Percentiles rank a stretch among this genome's conserved stretches.
phyloP scores from a whole-genome alignment of 495 filamentous ascomycete species.

The Podospora conica region DNA sequence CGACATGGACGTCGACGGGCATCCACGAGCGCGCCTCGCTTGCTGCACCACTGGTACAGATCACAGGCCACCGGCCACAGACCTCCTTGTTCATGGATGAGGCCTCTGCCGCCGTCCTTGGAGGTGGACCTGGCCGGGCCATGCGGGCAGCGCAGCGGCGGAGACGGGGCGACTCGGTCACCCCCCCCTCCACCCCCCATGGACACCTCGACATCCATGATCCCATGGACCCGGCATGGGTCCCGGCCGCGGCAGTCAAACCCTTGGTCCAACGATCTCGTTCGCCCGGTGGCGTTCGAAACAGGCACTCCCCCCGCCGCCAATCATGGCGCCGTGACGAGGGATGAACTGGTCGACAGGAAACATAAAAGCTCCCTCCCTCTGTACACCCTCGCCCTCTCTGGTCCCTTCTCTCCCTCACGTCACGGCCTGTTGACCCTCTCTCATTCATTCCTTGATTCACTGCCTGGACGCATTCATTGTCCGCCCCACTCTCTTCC shows the following conservation, averaged over 20 bases:
- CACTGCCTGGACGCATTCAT: constrained; percentile 7
- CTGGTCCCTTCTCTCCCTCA: constrained; percentile 10
- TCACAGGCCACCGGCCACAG: too few species aligned
- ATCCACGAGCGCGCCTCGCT: not conserved
- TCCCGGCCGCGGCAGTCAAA: not conserved
- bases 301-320: constrained; percentile 13
- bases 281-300: constrained; percentile 24
- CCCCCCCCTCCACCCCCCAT: not conserved
- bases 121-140: not conserved
- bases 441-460: constrained; percentile 15
- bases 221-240: not conserved
- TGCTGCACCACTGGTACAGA: too few species aligned
- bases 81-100: not conserved
- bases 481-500: constrained; percentile 9
- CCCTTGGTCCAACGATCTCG: constrained; percentile 5
- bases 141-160: too few species aligned
- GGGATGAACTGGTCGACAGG: constrained; percentile 14
- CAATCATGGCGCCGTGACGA: constrained; percentile 17
- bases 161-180: not conserved
- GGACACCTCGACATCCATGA: not conserved
- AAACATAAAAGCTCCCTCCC: constrained; percentile 28
- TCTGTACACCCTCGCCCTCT: not conserved
- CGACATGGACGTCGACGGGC: not conserved
- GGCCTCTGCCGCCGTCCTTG: not conserved
- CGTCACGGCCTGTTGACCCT: constrained; percentile 17